phyloP scores from a whole-genome alignment of 768 basidiomycete species.

The Mycena galericulata region DNA sequence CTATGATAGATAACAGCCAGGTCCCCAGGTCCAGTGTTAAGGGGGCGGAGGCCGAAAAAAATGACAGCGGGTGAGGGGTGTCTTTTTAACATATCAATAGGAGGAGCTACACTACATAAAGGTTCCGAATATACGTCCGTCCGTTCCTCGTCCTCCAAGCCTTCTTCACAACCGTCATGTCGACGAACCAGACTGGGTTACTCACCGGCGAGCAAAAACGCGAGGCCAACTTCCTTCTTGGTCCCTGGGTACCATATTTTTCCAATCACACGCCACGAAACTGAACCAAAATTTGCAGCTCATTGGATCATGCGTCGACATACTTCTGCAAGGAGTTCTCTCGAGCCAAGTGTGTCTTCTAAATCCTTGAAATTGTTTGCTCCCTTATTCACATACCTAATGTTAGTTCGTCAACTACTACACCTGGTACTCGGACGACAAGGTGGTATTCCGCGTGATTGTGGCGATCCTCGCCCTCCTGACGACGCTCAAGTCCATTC shows the following conservation, averaged over 20 bases:
- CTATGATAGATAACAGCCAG: too few relatives aligned
- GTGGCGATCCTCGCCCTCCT: slow-evolving; percentile 41
- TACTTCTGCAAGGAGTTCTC: slow-evolving; percentile 46
- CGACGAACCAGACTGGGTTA: too few relatives aligned
- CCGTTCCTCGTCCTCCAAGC: background rate
- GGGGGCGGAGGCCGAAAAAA: too few relatives aligned
- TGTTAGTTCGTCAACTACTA: slow-evolving; percentile 41
- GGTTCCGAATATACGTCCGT: background rate
- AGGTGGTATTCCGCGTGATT: slow-evolving; percentile 31
- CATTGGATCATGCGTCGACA: slow-evolving; percentile 41
- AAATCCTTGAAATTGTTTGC: too few relatives aligned
- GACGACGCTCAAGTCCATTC: slow-evolving; percentile 45
- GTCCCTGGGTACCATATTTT: slow-evolving; percentile 44
- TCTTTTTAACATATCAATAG: too few relatives aligned
- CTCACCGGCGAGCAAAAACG: slow-evolving; percentile 39
- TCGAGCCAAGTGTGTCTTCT: slow-evolving; percentile 36
- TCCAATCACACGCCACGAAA: background rate
- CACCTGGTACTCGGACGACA: slow-evolving; percentile 38
- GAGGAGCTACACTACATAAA: background rate
- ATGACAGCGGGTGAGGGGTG: too few relatives aligned
- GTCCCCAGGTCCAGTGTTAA: too few relatives aligned
- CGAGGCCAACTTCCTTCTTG: slow-evolving; percentile 41
- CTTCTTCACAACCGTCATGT: background rate
- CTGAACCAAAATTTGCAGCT: background rate
- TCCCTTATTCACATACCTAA: background rate